These are phyloP conservation scores for Nicotiana sylvestris DNA, from an alignment of 257 asterid species.

Conservation along the genomic window DNA sequence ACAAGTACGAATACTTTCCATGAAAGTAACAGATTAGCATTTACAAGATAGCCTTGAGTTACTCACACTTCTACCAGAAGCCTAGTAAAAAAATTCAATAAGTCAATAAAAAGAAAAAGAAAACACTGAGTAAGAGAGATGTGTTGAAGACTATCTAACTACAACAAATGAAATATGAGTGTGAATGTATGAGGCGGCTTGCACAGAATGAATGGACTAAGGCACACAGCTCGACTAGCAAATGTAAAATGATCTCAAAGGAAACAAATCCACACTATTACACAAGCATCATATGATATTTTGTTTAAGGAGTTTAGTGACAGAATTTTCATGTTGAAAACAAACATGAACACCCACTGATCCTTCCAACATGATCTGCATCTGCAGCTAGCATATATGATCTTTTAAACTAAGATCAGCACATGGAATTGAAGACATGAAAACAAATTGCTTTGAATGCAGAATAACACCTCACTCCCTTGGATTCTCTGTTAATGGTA, in stretches of 20 bases:
- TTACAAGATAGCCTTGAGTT: background rate
- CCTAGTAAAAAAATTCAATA: background rate
- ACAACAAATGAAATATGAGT: conserved; percentile 9
- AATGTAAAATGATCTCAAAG: no score
- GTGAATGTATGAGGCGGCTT: conserved; percentile 1
- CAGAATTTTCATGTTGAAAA: no score
- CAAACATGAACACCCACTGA: no score
- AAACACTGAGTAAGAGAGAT: conserved; percentile 11
- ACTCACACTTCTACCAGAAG: conserved; percentile 7
- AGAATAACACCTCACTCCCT: conserved; percentile 4
- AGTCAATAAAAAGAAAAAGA: background rate
- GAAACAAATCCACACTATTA: no score
- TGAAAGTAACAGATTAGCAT: conserved; percentile 2
- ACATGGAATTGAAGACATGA: no score
- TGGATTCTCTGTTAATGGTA: background rate
- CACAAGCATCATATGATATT: no score
- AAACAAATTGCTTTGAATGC: background rate
- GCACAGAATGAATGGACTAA: conserved; percentile 5
- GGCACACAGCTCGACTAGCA: background rate
- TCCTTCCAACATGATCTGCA: no score
- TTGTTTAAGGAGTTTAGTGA: no score
- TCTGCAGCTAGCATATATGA: no score
- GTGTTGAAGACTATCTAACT: conserved; percentile 17
- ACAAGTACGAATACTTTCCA: background rate
- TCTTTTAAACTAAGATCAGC: no score